Percentiles rank a stretch among this genome's conserved stretches.
phyloP scores from a whole-genome alignment of 805 yeast species.

The Cephaloascus fragrans region DNA sequence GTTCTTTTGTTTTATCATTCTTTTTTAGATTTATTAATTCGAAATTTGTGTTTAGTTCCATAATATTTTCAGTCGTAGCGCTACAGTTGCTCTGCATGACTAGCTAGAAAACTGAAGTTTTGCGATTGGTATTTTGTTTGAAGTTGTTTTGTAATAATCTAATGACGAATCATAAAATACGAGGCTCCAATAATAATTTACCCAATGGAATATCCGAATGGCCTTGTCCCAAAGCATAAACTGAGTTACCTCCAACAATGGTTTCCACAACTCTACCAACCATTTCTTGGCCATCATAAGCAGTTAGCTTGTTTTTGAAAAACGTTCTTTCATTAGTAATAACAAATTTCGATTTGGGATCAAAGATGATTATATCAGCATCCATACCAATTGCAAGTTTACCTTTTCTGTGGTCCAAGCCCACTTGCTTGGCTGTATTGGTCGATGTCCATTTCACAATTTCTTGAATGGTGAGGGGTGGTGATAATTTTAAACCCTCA shows the following conservation, averaged over 20 bases:
- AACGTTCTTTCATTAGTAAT: slow-evolving; percentile 46
- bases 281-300: slow-evolving; percentile 65
- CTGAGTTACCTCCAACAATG: slow-evolving; percentile 63
- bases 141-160: too few species aligned
- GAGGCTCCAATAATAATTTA: slow-evolving; percentile 47
- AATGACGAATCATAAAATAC: too few species aligned
- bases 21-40: too few species aligned
- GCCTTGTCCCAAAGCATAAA: slow-evolving; percentile 50
- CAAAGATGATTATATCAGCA: slow-evolving; percentile 83
- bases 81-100: too few species aligned
- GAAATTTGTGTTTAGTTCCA: too few species aligned
- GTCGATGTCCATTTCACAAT: slow-evolving; percentile 72
- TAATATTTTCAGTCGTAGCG: too few species aligned
- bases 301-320: slow-evolving; percentile 84
- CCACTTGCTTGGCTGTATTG: slow-evolving; percentile 83
- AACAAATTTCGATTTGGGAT: slow-evolving; percentile 41
- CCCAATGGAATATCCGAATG: slow-evolving; percentile 52
- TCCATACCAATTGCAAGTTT: slow-evolving; percentile 64
- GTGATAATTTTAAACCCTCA: slow-evolving; percentile 46
- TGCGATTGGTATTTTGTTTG: too few species aligned
- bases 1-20: too few species aligned
- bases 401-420: slow-evolving; percentile 67
- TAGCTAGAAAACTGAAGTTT: too few species aligned
- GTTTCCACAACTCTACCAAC: slow-evolving; percentile 75
- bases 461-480: slow-evolving; percentile 45